Evolutionary conservation across 2,329 filamentous ascomycete species (phyloP), one percentile per base, ranked within the genome.

Genomic region (Alternaria gansuensis): DNA sequence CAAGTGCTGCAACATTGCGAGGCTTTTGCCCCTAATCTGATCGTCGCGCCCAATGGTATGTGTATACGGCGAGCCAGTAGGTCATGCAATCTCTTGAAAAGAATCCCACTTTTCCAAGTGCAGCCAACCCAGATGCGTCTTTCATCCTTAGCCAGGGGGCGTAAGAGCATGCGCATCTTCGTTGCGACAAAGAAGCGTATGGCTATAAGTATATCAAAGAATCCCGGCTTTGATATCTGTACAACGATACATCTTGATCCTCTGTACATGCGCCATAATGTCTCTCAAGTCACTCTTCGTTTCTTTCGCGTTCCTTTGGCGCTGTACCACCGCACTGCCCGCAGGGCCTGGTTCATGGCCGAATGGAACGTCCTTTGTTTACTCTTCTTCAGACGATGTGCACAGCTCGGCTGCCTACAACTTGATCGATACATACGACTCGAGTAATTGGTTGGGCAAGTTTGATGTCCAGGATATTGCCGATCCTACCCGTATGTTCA

Each of bases 391-490:
- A 4, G 54, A 66, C n/a, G 31, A 67, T 17, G 23, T 62, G 11
- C 39, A 51, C 11, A 54, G 37, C 21, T 50, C 57, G 34, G 62
- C 70, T 14, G 68, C 73, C 3, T 77, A 75, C 49, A 62, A 62
- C 2, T 52, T 78, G 50, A 70, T 73, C 14, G 75, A 77, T 8
- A 76, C 67, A 3, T 79, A 79, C 39, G 73, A 78, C 62, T 66
- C 69, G 9, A 73, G 67, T 45, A 79, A 79, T 65, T 79, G 76
- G 77, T 54, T 75, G 9, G 71, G 59, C 63, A 78, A 72, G 54
- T 78, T 78, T 48, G 60, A 71, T 34, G 72, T 77, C n/a, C 69
- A 77, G 40, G 65, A 69, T 40, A 78, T 77, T 17, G 40, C 63
- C 28, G 75, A 78, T 34, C 75, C 75, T 14, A 77, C 75, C 33